Evolutionary conservation across 1,284 basidiomycete species (phyloP).

Genomic region (Ustilago shanxiensis): DNA sequence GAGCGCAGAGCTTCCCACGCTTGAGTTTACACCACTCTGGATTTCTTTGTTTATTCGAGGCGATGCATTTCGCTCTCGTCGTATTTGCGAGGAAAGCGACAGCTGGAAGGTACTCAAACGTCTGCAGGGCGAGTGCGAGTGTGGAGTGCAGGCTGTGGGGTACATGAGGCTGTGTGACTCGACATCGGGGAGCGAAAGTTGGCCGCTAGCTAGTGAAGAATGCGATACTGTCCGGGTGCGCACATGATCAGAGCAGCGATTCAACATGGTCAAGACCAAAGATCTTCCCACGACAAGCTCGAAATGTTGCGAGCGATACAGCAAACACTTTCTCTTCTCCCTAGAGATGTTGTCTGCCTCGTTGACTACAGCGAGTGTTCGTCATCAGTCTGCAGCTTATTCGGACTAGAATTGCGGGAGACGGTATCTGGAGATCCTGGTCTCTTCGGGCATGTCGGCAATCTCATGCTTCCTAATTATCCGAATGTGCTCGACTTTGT

Average conservation of each 20-base stretch:
- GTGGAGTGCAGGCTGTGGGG: conserved; percentile 1
- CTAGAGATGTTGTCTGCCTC: neutral
- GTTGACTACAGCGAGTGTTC: neutral
- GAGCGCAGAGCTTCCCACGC: conserved; percentile 14
- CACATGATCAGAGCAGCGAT: too few relatives aligned
- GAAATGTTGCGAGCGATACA: neutral
- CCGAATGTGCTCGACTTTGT: neutral
- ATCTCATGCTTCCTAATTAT: neutral
- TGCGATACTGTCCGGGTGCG: too few relatives aligned
- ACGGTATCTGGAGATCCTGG: neutral
- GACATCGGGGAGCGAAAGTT: neutral
- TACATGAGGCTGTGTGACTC: conserved; percentile 10
- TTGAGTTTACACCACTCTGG: conserved; percentile 11
- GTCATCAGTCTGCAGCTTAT: neutral
- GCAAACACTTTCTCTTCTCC: neutral
- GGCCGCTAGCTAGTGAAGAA: neutral
- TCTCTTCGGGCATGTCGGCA: neutral
- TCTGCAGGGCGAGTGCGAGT: conserved; percentile 16
- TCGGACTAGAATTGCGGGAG: neutral
- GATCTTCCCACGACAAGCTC: neutral
- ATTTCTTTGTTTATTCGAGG: conserved; percentile 1
- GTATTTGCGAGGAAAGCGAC: too few relatives aligned
- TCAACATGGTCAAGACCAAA: neutral
- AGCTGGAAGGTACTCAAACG: conserved; percentile 2
- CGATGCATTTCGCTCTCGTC: neutral